Evolutionary conservation across 305 asterid genomes (phyloP).

Genomic region (Fraxinus xanthoxyloides): DNA sequence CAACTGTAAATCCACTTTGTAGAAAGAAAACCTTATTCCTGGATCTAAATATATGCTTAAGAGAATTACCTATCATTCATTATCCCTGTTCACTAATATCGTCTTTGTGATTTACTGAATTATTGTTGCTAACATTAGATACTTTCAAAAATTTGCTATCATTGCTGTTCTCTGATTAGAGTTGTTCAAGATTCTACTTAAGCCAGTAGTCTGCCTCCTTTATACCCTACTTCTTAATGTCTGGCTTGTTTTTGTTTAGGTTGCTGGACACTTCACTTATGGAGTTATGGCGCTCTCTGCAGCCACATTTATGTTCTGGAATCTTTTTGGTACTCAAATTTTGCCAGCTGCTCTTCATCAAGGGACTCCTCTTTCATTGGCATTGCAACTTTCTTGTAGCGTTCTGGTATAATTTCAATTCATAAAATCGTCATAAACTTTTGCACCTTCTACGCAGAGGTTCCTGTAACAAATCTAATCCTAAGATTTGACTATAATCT

Average conservation of each 20-base stretch:
- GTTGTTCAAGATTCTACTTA: slow-evolving; percentile 9
- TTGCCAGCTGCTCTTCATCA: slow-evolving; percentile 87
- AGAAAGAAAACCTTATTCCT: background rate
- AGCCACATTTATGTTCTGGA: slow-evolving; percentile 97
- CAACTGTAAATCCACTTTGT: slow-evolving; percentile 4
- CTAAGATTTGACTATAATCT: slow-evolving; percentile 11
- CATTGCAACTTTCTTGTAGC: slow-evolving; percentile 96
- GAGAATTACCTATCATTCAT: background rate
- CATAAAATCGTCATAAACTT: slow-evolving; percentile 22
- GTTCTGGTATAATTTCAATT: slow-evolving; percentile 65
- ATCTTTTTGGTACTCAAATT: slow-evolving; percentile 66
- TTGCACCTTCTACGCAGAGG: background rate
- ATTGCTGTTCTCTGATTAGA: background rate
- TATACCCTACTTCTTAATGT: slow-evolving; percentile 7
- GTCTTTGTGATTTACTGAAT: background rate
- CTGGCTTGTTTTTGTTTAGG: slow-evolving; percentile 43
- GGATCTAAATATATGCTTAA: background rate
- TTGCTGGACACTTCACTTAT: slow-evolving; percentile 94
- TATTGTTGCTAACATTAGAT: slow-evolving; percentile 3
- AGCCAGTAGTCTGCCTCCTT: background rate
- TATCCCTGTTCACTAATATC: slow-evolving; percentile 7
- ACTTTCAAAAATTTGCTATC: background rate
- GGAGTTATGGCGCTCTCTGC: slow-evolving; percentile 97
- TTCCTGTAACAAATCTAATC: slow-evolving; percentile 19
- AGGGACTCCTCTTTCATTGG: slow-evolving; percentile 86